A percentile compares a stretch with the other conserved stretches of the same genome.
Evolutionary conservation across 352 stramenopile species (phyloP).

Genomic region (Phytophthora ohioensis): DNA sequence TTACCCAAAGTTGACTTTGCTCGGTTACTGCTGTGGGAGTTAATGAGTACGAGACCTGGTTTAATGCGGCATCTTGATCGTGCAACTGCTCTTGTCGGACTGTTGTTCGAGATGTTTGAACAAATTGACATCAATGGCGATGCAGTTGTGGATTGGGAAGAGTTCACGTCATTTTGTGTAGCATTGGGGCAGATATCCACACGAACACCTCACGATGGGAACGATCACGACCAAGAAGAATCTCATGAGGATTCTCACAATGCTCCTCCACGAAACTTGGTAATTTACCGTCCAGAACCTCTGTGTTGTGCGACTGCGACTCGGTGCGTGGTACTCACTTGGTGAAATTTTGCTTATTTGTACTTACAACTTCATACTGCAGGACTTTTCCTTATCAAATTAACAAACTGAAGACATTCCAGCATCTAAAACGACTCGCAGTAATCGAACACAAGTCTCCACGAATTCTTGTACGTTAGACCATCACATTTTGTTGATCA

Average conservation of each 20-base stretch:
- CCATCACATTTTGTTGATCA: neutral
- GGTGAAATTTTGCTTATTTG: neutral
- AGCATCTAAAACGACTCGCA: conserved; percentile 56
- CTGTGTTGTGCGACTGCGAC: conserved; percentile 26
- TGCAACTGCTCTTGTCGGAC: conserved; percentile 46
- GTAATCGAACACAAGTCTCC: conserved; percentile 73
- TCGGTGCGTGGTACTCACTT: conserved; percentile 10
- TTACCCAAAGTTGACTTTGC: conserved; percentile 63
- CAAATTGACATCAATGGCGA: conserved; percentile 90
- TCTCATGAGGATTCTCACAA: conserved; percentile 22
- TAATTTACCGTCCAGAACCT: conserved; percentile 41
- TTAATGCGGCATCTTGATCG: conserved; percentile 45
- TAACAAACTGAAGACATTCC: conserved; percentile 55
- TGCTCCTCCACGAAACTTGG: conserved; percentile 25
- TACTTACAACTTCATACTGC: neutral
- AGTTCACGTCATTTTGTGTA: conserved; percentile 88
- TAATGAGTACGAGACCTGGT: conserved; percentile 54
- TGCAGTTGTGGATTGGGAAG: conserved; percentile 79
- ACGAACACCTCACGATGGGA: conserved; percentile 29
- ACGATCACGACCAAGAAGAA: conserved; percentile 37
- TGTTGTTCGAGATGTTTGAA: conserved; percentile 82
- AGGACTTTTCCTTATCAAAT: conserved; percentile 80
- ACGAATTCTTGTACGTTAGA: conserved; percentile 53
- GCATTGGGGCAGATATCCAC: conserved; percentile 68
- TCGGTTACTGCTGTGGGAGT: conserved; percentile 52